Evolutionary conservation across 2,329 filamentous ascomycete genomes (phyloP).

Genomic region (Sphaerulina populicola): DNA sequence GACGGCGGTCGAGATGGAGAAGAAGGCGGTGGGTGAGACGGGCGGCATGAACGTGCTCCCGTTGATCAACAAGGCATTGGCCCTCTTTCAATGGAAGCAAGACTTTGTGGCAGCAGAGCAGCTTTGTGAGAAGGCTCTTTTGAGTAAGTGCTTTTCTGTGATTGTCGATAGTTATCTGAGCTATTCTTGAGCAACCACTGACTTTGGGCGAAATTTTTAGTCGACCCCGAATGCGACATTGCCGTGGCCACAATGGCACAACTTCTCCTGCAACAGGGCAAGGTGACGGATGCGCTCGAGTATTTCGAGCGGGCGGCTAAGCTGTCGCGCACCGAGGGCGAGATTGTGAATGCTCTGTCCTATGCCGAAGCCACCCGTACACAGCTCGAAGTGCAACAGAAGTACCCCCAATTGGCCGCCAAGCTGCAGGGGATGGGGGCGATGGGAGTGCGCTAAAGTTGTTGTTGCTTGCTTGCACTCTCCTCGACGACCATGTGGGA

Average conservation of each 20-base stretch:
- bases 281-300: constrained; percentile 86
- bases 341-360: constrained; percentile 91
- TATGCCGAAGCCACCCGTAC: constrained; percentile 96
- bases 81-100: constrained; percentile 96
- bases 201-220: constrained; percentile 42
- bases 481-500: no score
- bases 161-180: neutral
- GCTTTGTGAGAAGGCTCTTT: constrained; percentile 92
- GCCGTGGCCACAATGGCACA: constrained; percentile 98
- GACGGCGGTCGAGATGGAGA: constrained; percentile 97
- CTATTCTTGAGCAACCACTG: constrained; percentile 26
- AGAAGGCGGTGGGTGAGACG: constrained; percentile 58
- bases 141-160: constrained; percentile 57
- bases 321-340: constrained; percentile 84
- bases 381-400: constrained; percentile 66
- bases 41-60: constrained; percentile 96
- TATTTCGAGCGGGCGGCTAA: constrained; percentile 97
- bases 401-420: constrained; percentile 45
- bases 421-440: constrained; percentile 35
- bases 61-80: constrained; percentile 95
- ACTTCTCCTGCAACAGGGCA: constrained; percentile 92
- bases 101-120: constrained; percentile 92
- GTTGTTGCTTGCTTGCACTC: no score
- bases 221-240: constrained; percentile 97
- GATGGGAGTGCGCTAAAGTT: constrained; percentile 14